Percentiles rank a stretch among this genome's conserved stretches.
phyloP scores from a whole-genome alignment of 257 asterid genomes.

The Striga asiatica region DNA sequence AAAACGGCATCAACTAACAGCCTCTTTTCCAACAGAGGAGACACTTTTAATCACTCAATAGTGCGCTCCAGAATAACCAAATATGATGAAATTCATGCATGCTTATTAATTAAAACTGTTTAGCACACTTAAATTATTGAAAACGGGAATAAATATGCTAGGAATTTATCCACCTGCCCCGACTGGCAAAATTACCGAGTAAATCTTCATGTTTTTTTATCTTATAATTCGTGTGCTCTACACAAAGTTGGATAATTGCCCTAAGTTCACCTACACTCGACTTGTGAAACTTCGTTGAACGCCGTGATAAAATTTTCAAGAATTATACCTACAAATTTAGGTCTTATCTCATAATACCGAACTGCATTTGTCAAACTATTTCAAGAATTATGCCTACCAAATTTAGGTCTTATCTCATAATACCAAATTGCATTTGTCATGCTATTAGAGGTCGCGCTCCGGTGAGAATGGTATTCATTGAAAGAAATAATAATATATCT shows the following conservation, averaged over 20 bases:
- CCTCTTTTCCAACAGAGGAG: neutral
- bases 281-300: neutral
- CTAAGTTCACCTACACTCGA: neutral
- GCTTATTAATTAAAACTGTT: neutral
- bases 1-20: neutral
- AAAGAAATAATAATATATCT: too few species aligned
- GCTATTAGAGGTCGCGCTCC: too few species aligned
- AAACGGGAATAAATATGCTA: neutral
- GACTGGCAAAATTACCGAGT: neutral
- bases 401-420: too few species aligned
- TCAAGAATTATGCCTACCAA: too few species aligned
- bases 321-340: too few species aligned
- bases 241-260: neutral
- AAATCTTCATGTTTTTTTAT: neutral
- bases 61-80: slow-evolving; percentile 11
- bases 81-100: neutral
- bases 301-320: too few species aligned
- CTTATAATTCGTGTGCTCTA: neutral
- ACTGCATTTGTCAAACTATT: too few species aligned
- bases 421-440: too few species aligned
- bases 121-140: neutral
- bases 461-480: too few species aligned
- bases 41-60: slow-evolving; percentile 4
- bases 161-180: slow-evolving; percentile 8
- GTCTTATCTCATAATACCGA: too few species aligned